Conservation (phyloP, 2,329 filamentous ascomycete genomes). For the Beauveria asiatica region DNA sequence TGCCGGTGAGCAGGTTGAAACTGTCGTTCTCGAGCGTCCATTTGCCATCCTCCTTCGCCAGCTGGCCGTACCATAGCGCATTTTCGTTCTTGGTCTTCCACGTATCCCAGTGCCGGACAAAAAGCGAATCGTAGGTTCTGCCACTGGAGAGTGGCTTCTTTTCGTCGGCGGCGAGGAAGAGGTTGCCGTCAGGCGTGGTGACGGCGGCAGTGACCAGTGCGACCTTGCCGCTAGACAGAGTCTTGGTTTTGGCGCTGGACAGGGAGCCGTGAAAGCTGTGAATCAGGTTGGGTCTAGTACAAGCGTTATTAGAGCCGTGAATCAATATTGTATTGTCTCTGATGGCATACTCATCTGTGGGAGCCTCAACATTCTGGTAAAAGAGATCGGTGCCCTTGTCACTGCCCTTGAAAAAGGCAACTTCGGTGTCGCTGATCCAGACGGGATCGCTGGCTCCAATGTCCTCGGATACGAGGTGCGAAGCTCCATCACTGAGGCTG, state of each 20-base stretch:
- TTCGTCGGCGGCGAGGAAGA: slow-evolving; percentile 57
- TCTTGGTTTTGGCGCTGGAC: slow-evolving; percentile 50
- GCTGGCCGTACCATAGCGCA: slow-evolving; percentile 62
- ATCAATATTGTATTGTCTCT: not conserved
- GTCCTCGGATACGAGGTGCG: slow-evolving; percentile 57
- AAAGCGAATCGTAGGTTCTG: slow-evolving; percentile 65
- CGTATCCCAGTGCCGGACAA: slow-evolving; percentile 77
- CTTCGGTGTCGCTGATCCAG: slow-evolving; percentile 65
- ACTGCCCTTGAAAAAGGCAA: slow-evolving; percentile 43
- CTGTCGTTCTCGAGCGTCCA: slow-evolving; percentile 39
- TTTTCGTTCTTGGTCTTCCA: slow-evolving; percentile 62
- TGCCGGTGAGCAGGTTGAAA: slow-evolving; percentile 56
- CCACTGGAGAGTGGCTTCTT: slow-evolving; percentile 54
- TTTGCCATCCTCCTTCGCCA: slow-evolving; percentile 36
- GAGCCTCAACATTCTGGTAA: slow-evolving; percentile 25
- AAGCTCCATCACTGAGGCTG: slow-evolving; percentile 58
- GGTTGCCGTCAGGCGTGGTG: slow-evolving; percentile 58
- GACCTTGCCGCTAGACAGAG: slow-evolving; percentile 39
- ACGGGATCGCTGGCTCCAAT: slow-evolving; percentile 58
- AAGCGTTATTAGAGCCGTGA: slow-evolving; percentile 2
- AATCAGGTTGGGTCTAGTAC: slow-evolving; percentile 32
- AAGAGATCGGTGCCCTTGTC: slow-evolving; percentile 42
- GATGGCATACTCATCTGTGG: slow-evolving; percentile 30
- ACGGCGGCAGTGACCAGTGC: slow-evolving; percentile 54
- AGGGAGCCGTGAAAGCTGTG: slow-evolving; percentile 42